Evolutionary conservation across 169 alveolate genomes (phyloP).

Genomic region (Plasmodium inui): DNA sequence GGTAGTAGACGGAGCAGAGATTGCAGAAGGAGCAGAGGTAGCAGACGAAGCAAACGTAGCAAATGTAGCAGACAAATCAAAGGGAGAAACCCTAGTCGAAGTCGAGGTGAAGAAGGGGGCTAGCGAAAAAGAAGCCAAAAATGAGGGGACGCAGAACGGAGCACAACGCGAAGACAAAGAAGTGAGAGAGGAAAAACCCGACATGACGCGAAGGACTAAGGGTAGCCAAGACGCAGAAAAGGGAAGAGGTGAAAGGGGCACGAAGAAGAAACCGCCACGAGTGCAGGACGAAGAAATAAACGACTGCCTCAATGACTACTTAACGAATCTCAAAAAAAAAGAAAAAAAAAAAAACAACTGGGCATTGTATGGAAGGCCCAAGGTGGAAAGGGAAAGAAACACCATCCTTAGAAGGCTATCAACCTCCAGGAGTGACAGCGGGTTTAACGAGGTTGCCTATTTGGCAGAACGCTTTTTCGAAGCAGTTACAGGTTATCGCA

Average conservation of each 20-base stretch:
- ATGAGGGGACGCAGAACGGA: neutral
- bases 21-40: neutral
- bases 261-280: neutral
- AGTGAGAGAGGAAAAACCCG: too few relatives aligned
- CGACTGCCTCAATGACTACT: slow-evolving; percentile 43
- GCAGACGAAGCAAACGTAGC: neutral
- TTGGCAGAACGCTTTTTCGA: slow-evolving; percentile 61
- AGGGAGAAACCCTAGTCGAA: neutral
- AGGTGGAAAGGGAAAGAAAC: slow-evolving; percentile 57
- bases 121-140: neutral
- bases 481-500: slow-evolving; percentile 49
- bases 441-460: slow-evolving; percentile 36
- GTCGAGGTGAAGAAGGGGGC: neutral
- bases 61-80: neutral
- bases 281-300: neutral
- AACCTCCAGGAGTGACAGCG: slow-evolving; percentile 53
- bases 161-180: neutral
- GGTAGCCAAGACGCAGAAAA: neutral
- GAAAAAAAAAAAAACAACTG: slow-evolving; percentile 69
- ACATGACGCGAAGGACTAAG: neutral
- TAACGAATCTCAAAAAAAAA: slow-evolving; percentile 5
- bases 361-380: slow-evolving; percentile 73
- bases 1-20: neutral
- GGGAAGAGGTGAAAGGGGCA: slow-evolving; percentile 2
- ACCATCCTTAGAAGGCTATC: slow-evolving; percentile 29